A percentile compares a stretch with the other conserved stretches of the same genome.
These are phyloP conservation scores for Pseudoperonospora humuli DNA, from an alignment of 352 stramenopile genomes.

Conservation along the genomic window DNA sequence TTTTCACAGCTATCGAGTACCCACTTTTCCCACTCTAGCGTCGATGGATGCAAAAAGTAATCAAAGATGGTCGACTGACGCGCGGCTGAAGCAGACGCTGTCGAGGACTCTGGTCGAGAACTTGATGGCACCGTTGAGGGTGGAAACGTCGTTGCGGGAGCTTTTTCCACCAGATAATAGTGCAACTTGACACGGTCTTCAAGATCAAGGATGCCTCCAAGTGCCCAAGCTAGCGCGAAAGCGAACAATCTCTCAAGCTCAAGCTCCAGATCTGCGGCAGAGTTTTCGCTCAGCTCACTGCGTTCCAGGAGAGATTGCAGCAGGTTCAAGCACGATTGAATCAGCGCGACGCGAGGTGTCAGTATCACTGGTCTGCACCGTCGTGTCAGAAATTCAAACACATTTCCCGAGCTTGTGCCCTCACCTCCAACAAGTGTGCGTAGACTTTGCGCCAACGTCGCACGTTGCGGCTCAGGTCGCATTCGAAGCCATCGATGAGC, in stretches of 20 bases:
- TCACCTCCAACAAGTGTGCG: constrained; percentile 31
- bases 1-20: constrained; percentile 32
- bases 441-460: constrained; percentile 39
- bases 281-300: constrained; percentile 53
- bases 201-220: constrained; percentile 77
- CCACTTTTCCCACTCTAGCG: constrained; percentile 88
- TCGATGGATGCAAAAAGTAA: constrained; percentile 83
- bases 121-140: constrained; percentile 1
- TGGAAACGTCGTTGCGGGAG: constrained; percentile 20
- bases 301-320: constrained; percentile 46
- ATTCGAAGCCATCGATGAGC: constrained; percentile 54
- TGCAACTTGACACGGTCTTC: constrained; percentile 74
- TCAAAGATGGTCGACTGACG: constrained; percentile 90
- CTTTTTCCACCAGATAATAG: constrained; percentile 50
- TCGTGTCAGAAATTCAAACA: constrained; percentile 67
- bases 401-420: constrained; percentile 25
- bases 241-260: constrained; percentile 83
- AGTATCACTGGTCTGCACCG: constrained; percentile 65
- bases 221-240: constrained; percentile 76
- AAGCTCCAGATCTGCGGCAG: constrained; percentile 30
- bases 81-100: no score
- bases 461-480: constrained; percentile 38
- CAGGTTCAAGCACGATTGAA: constrained; percentile 67
- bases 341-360: constrained; percentile 58
- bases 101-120: no score